Percentiles rank a stretch among this genome's conserved stretches.
phyloP scores from a whole-genome alignment of 2,329 filamentous ascomycete species.

The Chrysoporthe puriensis region DNA sequence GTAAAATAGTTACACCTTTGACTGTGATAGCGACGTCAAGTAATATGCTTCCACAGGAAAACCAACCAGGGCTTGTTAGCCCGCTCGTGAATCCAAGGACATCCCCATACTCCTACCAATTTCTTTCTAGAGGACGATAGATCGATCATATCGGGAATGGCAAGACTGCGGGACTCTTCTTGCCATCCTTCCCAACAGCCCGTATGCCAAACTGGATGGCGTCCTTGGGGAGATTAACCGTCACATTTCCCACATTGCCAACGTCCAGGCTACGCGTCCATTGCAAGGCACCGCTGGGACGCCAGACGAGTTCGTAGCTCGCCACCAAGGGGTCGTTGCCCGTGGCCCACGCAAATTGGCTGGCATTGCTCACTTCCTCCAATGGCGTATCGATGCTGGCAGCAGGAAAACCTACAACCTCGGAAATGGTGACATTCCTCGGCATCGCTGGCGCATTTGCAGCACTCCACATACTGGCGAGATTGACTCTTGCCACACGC shows the following conservation, averaged over 20 bases:
- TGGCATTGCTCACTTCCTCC: slow-evolving; percentile 49
- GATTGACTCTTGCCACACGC: slow-evolving; percentile 58
- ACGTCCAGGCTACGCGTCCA: slow-evolving; percentile 55
- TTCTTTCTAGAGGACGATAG: neutral
- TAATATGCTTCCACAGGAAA: too few relatives aligned
- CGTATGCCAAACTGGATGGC: slow-evolving; percentile 61
- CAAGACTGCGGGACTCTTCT: slow-evolving; percentile 42
- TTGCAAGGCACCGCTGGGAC: slow-evolving; percentile 52
- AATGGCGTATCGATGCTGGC: slow-evolving; percentile 42
- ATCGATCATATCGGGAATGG: slow-evolving; percentile 27
- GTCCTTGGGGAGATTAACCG: slow-evolving; percentile 57
- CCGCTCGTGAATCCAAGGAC: too few relatives aligned
- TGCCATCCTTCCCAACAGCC: slow-evolving; percentile 54
- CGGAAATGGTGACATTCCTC: slow-evolving; percentile 46
- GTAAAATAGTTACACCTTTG: too few relatives aligned
- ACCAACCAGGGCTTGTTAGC: too few relatives aligned
- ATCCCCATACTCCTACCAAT: too few relatives aligned
- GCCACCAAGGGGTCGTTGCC: slow-evolving; percentile 38
- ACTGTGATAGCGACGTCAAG: too few relatives aligned
- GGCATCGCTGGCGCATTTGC: slow-evolving; percentile 55
- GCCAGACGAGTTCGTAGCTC: slow-evolving; percentile 61
- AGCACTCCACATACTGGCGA: slow-evolving; percentile 57
- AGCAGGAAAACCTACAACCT: slow-evolving; percentile 22
- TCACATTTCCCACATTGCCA: slow-evolving; percentile 49
- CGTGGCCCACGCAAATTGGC: slow-evolving; percentile 53